phyloP scores from a whole-genome alignment of 208 protist genomes.

The Trypanosoma vivax region DNA sequence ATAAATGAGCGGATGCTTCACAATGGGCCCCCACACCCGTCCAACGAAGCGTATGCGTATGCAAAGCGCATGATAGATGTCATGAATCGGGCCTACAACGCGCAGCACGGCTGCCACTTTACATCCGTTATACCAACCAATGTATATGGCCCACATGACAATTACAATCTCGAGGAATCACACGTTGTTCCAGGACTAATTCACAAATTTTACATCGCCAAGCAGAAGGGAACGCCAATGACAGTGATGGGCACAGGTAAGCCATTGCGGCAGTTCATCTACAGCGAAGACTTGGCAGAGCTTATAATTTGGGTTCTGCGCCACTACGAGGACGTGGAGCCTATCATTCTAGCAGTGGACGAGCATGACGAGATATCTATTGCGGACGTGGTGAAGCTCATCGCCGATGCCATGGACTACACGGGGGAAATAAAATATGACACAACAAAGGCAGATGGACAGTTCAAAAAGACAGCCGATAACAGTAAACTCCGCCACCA shows the following conservation, averaged over 20 bases:
- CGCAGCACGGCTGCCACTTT: constrained; percentile 77
- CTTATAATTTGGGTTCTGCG: constrained; percentile 76
- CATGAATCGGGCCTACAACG: constrained; percentile 63
- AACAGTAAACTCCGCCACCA: constrained; percentile 82
- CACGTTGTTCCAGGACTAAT: constrained; percentile 92
- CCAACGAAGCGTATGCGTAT: constrained; percentile 91
- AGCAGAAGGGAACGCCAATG: constrained; percentile 61
- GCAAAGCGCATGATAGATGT: constrained; percentile 95
- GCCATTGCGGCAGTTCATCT: constrained; percentile 94
- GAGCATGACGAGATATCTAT: constrained; percentile 89
- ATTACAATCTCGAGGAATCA: constrained; percentile 74
- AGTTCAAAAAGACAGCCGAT: constrained; percentile 91
- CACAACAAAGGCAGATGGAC: constrained; percentile 87
- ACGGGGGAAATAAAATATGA: constrained; percentile 78
- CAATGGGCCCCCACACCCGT: constrained; percentile 82
- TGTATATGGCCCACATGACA: constrained; percentile 91
- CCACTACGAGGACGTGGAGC: constrained; percentile 71
- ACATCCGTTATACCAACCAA: constrained; percentile 94
- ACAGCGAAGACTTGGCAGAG: constrained; percentile 69
- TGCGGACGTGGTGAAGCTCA: constrained; percentile 60
- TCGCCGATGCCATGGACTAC: constrained; percentile 84
- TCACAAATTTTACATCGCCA: constrained; percentile 88
- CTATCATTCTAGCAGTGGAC: constrained; percentile 89
- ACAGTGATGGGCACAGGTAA: constrained; percentile 86
- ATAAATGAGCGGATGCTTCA: constrained; percentile 92